Evolutionary conservation across 1,139 yeast species (phyloP).

Genomic region (Scheffersomyces titani): DNA sequence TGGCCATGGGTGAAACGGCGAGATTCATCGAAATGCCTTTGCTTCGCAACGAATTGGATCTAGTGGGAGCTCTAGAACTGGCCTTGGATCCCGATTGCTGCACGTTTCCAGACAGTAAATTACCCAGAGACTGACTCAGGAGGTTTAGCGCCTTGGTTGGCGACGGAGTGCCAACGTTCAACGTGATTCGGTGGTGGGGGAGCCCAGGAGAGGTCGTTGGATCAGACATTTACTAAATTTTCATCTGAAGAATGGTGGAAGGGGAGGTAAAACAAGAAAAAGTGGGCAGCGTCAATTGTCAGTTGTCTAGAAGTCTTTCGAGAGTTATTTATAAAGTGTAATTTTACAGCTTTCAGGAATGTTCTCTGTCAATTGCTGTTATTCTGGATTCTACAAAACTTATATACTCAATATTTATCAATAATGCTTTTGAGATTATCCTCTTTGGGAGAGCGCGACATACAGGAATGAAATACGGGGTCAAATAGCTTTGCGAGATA

Average conservation of each 20-base stretch:
- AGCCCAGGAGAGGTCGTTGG: neutral
- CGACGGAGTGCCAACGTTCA: neutral
- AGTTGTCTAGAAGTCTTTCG: neutral
- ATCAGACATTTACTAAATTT: neutral
- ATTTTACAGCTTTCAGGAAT: too few relatives aligned
- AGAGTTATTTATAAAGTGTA: too few relatives aligned
- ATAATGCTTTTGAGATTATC: neutral
- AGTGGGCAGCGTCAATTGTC: neutral
- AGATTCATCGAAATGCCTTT: constrained; percentile 34
- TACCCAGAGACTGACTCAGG: neutral
- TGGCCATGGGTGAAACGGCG: constrained; percentile 30
- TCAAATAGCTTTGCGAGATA: too few relatives aligned
- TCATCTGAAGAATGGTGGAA: neutral
- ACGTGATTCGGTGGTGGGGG: constrained; percentile 1
- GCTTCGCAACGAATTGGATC: constrained; percentile 15
- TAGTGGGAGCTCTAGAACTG: constrained; percentile 2
- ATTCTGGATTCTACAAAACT: neutral
- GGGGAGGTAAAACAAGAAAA: neutral
- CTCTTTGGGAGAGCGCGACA: neutral
- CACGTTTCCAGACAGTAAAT: neutral
- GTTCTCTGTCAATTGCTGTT: neutral
- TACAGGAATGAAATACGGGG: neutral
- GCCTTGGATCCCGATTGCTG: neutral
- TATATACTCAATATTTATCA: neutral
- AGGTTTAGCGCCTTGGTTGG: neutral